Base-by-base conservation (phyloP, 1,284 basidiomycete species). In the Marasmius sp. region DNA sequence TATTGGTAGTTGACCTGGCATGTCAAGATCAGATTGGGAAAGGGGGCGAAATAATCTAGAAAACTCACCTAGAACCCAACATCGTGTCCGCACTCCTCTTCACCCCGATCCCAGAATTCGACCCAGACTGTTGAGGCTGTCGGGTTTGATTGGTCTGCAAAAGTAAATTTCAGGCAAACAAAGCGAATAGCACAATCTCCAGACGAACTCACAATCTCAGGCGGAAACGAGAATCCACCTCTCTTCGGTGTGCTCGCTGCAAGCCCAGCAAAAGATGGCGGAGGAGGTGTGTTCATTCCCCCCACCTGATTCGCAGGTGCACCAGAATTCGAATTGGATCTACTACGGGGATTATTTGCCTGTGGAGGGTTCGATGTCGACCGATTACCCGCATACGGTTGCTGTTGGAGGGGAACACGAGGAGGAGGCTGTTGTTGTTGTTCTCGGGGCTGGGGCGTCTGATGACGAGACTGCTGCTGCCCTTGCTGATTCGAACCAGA, bases 51-150 rank as follows among this genome's bases (percentile, higher is more conserved):
- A 43, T 2, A 43, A 3, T 43, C 6, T 12, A 6, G 45, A 6
- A 14, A 45, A 45, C 14, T 8, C 2, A 8, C 11, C 16, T 8
- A n/a, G 20, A 16, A 38, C 33, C 62, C 64, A 54, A 56, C 51
- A 65, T 61, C n/a, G 49, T 55, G 22, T 65, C 64, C 41, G 47
- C 55, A 22, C 53, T 51, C 38, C 64, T 59, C 39, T 65, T 65
- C 34, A 61, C 20, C 11, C 64, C 64, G 8, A 62, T 58, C 18
- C 36, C 36, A 11, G 55, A 37, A 18, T 27, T 27, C 27, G 27
- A 45, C 18, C 11, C n/a, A 3, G 12, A 47, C 48, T 12, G 49
- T 54, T 48, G 59, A 45, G 54, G 37, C 27, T 58, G 61, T 20
- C 56, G 20, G 22, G 16, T 27, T 39, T 52, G 33, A 37, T 52